Base-by-base conservation (phyloP, 176 grass and related monocot genomes). In the Paspalum vaginatum region DNA sequence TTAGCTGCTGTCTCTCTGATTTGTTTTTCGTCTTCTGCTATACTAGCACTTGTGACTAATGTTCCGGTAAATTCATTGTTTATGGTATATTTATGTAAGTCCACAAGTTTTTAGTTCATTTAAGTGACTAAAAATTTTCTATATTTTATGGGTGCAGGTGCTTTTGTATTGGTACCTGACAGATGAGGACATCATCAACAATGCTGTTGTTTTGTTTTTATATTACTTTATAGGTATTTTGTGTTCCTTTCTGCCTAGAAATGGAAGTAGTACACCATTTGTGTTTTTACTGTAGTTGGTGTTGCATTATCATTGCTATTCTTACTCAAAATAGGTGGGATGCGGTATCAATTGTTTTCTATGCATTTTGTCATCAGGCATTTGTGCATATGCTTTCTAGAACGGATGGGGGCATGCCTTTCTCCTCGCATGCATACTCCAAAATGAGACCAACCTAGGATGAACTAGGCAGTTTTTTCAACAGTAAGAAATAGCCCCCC, bases 151-250 rank as follows among this genome's bases (percentile, higher is more conserved):
- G 39, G 76, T 66, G 65, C 79, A 99, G 93, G 84, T 96, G 67
- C 84, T 99, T 86, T 93, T 88, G 24, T 83, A 90, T 89, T 93
- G 93, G 87, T 81, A 91, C 77, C 80, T 80, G 0, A 53, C 74
- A 62, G 79, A 95, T 79, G 85, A 48, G 1, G 66, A 93, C 70
- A 76, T 81, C 70, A 47, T 91, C 69, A 84, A 74, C 27, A 84
- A 84, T 83, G 91, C 97, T 66, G 49, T 93, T 71, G 81, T 96
- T 68, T 86, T 99, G 44, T 95, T 96, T 91, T 70, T 90, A 52
- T 99, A 99, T 77, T 99, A 93, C 85, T 90, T 91, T 54, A 88
- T 99, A 93, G 93, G 97, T 99, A 91, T 41, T n/a, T 59, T 60
- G 4, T 70, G 18, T 66, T 51, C 11, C 20, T 72, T 48, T 83